A percentile compares a stretch with the other conserved stretches of the same genome.
Conservation (phyloP, 148 eudicot species). For the Oxyria digyna region DNA sequence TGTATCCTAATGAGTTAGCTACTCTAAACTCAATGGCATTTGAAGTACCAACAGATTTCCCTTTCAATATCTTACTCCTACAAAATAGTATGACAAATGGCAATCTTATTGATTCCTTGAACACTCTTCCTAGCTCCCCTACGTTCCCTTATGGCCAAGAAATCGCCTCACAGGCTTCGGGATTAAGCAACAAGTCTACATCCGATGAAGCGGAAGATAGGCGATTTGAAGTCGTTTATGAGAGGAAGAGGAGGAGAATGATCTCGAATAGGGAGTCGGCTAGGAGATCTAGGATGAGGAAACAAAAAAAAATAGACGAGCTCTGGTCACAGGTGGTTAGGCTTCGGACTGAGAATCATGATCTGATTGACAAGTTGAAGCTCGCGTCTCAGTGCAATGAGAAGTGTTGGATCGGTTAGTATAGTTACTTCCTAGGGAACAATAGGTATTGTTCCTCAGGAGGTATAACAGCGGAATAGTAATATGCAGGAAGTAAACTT, state of each 20-base stretch:
- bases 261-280: slow-evolving; percentile 82
- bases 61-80: slow-evolving; percentile 12
- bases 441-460: too few relatives aligned
- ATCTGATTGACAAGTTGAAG: slow-evolving; percentile 39
- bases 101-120: slow-evolving; percentile 7
- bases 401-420: too few relatives aligned
- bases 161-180: slow-evolving; percentile 19
- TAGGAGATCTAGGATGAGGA: slow-evolving; percentile 77
- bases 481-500: too few relatives aligned
- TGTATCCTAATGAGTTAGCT: slow-evolving; percentile 32
- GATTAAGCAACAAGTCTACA: slow-evolving; percentile 39
- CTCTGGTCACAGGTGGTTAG: slow-evolving; percentile 52
- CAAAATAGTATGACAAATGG: not conserved
- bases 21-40: slow-evolving; percentile 22
- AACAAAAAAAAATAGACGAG: slow-evolving; percentile 74
- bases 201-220: slow-evolving; percentile 47
- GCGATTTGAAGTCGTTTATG: slow-evolving; percentile 33
- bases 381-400: slow-evolving; percentile 33
- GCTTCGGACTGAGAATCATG: slow-evolving; percentile 45
- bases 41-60: slow-evolving; percentile 17
- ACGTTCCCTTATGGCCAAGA: slow-evolving; percentile 14
- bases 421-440: too few relatives aligned
- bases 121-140: slow-evolving; percentile 20
- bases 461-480: too few relatives aligned
- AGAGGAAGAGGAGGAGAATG: slow-evolving; percentile 72